Evolutionary conservation across 306 rosid genomes (phyloP).

Genomic region (Casuarina glauca): DNA sequence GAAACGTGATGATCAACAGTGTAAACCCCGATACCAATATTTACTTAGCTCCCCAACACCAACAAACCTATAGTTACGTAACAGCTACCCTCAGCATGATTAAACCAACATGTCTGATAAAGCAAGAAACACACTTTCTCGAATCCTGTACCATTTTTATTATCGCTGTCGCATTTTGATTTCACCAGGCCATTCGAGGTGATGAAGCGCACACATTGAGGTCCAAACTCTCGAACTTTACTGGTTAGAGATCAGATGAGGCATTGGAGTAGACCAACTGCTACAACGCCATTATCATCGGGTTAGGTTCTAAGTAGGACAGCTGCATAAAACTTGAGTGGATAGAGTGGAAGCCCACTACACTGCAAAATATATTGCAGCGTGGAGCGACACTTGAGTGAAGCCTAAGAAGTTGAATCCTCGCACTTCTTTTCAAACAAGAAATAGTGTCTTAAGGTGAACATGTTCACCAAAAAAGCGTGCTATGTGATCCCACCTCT

Average conservation of each 20-base stretch:
- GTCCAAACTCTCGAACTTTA: not conserved
- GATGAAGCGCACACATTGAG: no score
- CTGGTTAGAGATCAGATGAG: not conserved
- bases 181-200: no score
- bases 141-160: no score
- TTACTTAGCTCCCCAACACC: not conserved
- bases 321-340: not conserved
- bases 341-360: not conserved
- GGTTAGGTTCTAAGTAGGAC: not conserved
- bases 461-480: not conserved
- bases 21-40: not conserved
- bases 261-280: not conserved
- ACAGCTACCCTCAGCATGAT: no score
- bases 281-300: not conserved
- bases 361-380: not conserved
- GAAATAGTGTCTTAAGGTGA: not conserved
- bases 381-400: slow-evolving; percentile 6
- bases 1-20: not conserved
- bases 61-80: not conserved
- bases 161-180: no score
- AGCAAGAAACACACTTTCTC: no score
- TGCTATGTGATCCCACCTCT: not conserved
- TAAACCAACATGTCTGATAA: no score
- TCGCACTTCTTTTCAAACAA: not conserved
- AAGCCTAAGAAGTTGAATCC: not conserved